phyloP scores from a whole-genome alignment of 1,139 yeast genomes.

The Nakaseomyces glabratus region DNA sequence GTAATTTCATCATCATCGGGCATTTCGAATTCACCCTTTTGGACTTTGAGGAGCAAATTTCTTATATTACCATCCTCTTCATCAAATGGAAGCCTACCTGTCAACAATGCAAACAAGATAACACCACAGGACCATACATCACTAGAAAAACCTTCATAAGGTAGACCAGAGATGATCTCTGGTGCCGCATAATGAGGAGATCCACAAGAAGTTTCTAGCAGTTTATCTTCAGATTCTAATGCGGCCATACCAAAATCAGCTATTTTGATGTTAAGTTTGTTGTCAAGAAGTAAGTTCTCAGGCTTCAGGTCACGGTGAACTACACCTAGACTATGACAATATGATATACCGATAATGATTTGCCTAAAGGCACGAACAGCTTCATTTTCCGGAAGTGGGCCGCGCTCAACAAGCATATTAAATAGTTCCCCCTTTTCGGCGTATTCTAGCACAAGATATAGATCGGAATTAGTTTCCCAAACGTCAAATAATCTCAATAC shows the following conservation, averaged over 20 bases:
- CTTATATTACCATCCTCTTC: constrained; percentile 77
- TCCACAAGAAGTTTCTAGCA: constrained; percentile 93
- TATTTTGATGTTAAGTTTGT: constrained; percentile 79
- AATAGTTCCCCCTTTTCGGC: constrained; percentile 97
- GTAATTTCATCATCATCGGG: constrained; percentile 65
- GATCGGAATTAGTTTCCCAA: constrained; percentile 94
- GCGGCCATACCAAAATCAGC: constrained; percentile 99
- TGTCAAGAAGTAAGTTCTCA: constrained; percentile 81
- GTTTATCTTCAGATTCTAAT: constrained; percentile 70
- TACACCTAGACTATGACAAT: constrained; percentile 89
- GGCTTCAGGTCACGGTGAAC: constrained; percentile 96
- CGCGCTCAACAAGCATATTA: constrained; percentile 80
- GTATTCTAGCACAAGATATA: constrained; percentile 84
- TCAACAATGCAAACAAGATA: constrained; percentile 80
- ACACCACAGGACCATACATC: constrained; percentile 99
- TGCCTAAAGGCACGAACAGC: constrained; percentile 89
- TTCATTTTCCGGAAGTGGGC: constrained; percentile 79
- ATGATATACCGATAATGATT: constrained; percentile 82
- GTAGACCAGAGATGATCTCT: constrained; percentile 71
- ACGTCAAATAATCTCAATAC: constrained; percentile 95
- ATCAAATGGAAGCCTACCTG: constrained; percentile 95
- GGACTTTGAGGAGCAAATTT: constrained; percentile 76
- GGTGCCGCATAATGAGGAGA: constrained; percentile 33
- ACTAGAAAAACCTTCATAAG: constrained; percentile 92
- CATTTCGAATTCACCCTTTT: constrained; percentile 78